These are phyloP conservation scores for Gnomoniopsis smithogilvyi DNA, from an alignment of 2,329 filamentous ascomycete genomes.

Conservation along the genomic window DNA sequence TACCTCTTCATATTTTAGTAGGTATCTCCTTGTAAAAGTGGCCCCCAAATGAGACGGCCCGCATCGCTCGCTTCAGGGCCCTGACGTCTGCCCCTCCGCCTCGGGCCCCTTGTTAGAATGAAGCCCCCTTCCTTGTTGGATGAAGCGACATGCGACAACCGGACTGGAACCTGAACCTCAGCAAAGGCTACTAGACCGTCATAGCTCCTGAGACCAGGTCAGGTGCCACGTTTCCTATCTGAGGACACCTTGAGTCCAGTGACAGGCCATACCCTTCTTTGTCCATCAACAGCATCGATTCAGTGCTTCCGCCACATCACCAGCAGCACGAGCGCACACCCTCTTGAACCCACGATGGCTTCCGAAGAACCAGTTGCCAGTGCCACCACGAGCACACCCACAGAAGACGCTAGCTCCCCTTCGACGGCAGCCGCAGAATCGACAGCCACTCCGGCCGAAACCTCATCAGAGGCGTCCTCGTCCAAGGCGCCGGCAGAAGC, in stretches of 20 bases:
- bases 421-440: background rate
- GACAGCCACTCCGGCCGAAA: background rate
- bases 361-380: constrained; percentile 10
- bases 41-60: too few relatives aligned
- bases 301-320: background rate
- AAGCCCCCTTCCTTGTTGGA: background rate
- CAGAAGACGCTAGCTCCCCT: background rate
- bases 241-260: background rate
- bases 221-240: constrained; percentile 7
- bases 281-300: background rate
- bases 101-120: background rate
- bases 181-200: constrained; percentile 4
- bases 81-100: background rate
- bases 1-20: too few relatives aligned
- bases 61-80: background rate
- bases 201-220: background rate
- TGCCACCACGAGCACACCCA: background rate
- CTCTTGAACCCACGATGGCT: constrained; percentile 8
- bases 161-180: background rate
- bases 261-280: background rate
- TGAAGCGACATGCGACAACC: background rate
- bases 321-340: background rate
- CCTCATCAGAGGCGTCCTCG: background rate
- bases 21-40: too few relatives aligned
- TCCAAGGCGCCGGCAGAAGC: background rate